Conservation (phyloP, 176 grass and related monocot genomes). For the Bothriochloa decipiens region DNA sequence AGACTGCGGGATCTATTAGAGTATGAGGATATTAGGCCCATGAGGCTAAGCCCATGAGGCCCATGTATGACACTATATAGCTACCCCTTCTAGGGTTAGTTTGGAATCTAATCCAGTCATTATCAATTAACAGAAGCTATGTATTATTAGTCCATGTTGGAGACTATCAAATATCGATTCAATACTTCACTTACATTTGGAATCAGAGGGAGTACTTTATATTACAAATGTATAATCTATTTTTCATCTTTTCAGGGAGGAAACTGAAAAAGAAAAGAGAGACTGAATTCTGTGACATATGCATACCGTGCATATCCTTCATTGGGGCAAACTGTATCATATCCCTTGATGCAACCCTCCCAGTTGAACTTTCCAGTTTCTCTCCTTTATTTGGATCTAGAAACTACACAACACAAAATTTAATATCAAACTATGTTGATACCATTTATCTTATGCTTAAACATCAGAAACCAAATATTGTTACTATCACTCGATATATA, state of each 20-base stretch:
- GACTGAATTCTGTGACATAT: neutral
- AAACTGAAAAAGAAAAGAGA: neutral
- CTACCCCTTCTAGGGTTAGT: no score
- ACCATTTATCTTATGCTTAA: conserved; percentile 31
- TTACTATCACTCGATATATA: neutral
- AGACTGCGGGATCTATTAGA: no score
- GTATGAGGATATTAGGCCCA: no score
- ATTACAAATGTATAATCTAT: neutral
- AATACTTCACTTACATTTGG: neutral
- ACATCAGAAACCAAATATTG: conserved; percentile 23
- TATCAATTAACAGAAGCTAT: no score
- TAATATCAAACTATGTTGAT: conserved; percentile 24
- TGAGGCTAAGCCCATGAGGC: no score
- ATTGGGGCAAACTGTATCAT: conserved; percentile 95
- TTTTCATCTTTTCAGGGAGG: neutral
- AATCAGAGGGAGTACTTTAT: neutral
- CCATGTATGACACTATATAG: no score
- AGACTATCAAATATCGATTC: neutral
- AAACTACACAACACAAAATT: conserved; percentile 59
- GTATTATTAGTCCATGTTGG: conserved; percentile 6
- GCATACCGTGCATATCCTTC: conserved; percentile 78
- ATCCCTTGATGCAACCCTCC: conserved; percentile 85
- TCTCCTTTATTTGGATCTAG: conserved; percentile 97
- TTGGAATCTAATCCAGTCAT: no score
- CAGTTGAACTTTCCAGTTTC: conserved; percentile 79